Evolutionary conservation across 164 flowering plant genomes (phyloP), one percentile per base, ranked within the genome.

Genomic region (Chloranthus sessilifolius): DNA sequence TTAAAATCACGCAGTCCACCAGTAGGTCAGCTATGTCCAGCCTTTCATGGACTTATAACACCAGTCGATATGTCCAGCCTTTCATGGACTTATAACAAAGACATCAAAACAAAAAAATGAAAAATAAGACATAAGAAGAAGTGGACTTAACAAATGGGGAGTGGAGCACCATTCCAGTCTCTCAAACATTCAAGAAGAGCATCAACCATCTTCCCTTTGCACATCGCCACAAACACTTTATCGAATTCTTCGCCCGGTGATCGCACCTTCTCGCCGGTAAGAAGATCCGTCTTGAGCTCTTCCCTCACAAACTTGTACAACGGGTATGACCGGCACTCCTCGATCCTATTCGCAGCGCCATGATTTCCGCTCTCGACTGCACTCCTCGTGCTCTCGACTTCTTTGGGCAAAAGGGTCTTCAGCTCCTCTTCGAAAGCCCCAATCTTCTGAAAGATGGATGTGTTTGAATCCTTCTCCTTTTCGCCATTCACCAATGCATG

Each of bases 221-320:
- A 67, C 8, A 79, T 61, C 2, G 80, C 88, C 1, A 61, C 16
- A 27, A 76, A 81, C 10, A 81, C 82, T 62, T 72, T 69, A 16
- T 80, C 85, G 22, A 67, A 71, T 22, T 69, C 83, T 57, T 80
- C 83, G 0, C 81, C 83, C 1, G 82, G 81, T 0, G 83, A 75
- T 11, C 36, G 56, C 0, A 43, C 61, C 37, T 70, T 72, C 62
- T 81, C 81, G 2, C 87, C 83, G 15, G 78, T 81, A 24, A 78
- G 29, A 14, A 63, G 22, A 25, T 29, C 65, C 9, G 77, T 61
- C 11, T 65, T 68, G 55, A 75, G 49, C 39, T 64, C 76, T 44
- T 69, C 80, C 59, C 82, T 76, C 47, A 76, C 79, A 64, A 76
- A 71, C 68, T 48, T 74, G 44, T 79, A 75, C 46, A 79, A 39